phyloP scores from a whole-genome alignment of 306 rosid genomes.

The Dicorynia guianensis region DNA sequence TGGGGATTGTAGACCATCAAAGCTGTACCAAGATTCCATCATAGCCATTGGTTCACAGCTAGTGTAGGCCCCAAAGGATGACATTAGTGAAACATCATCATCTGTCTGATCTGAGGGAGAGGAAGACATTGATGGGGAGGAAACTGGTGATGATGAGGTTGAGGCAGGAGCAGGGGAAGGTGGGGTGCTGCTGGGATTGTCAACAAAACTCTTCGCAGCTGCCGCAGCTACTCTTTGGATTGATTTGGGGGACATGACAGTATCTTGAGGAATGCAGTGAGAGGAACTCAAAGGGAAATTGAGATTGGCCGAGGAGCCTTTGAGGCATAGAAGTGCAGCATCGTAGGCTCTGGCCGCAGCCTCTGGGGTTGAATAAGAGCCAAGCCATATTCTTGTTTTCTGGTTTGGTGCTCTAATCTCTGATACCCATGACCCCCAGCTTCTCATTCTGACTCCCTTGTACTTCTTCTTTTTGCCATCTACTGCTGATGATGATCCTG shows the following conservation, averaged over 20 bases:
- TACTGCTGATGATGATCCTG: constrained; percentile 23
- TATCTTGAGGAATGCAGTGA: constrained; percentile 51
- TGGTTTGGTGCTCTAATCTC: constrained; percentile 98
- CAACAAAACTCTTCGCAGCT: constrained; percentile 64
- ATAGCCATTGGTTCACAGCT: constrained; percentile 45
- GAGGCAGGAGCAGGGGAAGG: constrained; percentile 47
- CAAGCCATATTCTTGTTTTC: constrained; percentile 96
- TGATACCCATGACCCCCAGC: constrained; percentile 98
- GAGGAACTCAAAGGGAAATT: constrained; percentile 70
- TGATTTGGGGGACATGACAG: constrained; percentile 81
- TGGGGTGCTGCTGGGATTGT: constrained; percentile 34
- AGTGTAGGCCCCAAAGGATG: constrained; percentile 45
- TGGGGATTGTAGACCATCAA: constrained; percentile 60
- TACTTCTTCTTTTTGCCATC: constrained; percentile 64
- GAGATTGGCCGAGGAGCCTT: constrained; percentile 85
- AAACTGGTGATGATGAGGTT: constrained; percentile 61
- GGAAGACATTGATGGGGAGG: constrained; percentile 53
- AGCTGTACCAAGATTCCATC: constrained; percentile 72
- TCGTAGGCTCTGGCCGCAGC: constrained; percentile 99
- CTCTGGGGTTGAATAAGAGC: constrained; percentile 92
- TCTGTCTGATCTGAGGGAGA: constrained; percentile 58
- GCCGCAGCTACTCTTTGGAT: constrained; percentile 92
- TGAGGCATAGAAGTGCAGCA: constrained; percentile 93
- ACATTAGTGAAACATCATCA: constrained; percentile 53
- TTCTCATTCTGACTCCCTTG: constrained; percentile 98